Base-by-base conservation (phyloP, 192 early-diverging fungal species). In the Entrophospora sp. region DNA sequence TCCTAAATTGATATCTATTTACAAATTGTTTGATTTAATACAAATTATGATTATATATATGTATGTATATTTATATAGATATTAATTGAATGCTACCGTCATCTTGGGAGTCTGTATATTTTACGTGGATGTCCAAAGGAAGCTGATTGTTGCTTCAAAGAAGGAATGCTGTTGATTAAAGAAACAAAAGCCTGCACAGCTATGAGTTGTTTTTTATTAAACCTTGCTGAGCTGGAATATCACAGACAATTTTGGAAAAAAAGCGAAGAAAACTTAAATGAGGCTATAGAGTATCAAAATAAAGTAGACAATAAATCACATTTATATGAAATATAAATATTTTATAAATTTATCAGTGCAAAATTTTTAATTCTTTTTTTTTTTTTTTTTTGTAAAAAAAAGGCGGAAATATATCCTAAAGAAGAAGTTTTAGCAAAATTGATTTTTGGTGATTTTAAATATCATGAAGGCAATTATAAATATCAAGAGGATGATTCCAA, bases 71-170 rank as follows among this genome's bases (percentile, higher is more conserved):
- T n/a, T 18, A 46, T 46, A 46, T 18, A 64, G 64, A 66, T 13
- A 40, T 61, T 89, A 22, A 65, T 80, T 6, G 77, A 78, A 25
- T 74, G 74, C 13, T 80, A 73, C 40, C 45, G 73, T 22, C 78
- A 75, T 34, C 69, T 89, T 0, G 82, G 81, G 14, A 56, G 20
- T 43, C 43, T 88, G 1, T 76, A 84, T 61, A 36, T 84, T 2
- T 51, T 73, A 12, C 82, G 81, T 4, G 89, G 89, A 4, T 83
- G 84, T 12, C 63, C 72, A 20, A 66, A 69, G 28, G 85, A 89
- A 57, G 77, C 85, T 1, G 80, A 85, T 46, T 86, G 83, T 64
- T 89, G 78, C 72, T 75, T 83, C 25, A 64, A 76, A 31, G 75
- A 85, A 52, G 84, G 87, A 0, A 61, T 78, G 25, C 49, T 71